Conservation (phyloP, 1,284 basidiomycete genomes). For the Pyrrhoderma noxium region DNA sequence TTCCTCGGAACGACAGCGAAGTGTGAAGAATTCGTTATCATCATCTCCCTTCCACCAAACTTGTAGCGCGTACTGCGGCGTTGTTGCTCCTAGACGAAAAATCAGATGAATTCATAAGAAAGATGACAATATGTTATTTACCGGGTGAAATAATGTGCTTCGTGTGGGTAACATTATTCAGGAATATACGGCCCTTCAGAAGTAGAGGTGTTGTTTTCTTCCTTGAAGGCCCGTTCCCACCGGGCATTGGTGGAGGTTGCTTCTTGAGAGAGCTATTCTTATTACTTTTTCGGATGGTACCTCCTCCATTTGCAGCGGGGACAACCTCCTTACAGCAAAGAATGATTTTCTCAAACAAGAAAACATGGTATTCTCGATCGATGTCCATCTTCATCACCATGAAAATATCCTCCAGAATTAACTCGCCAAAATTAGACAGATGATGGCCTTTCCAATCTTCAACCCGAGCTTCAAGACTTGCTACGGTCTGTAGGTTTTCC, state of each 20-base stretch:
- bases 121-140: slow-evolving; percentile 32
- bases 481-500: slow-evolving; percentile 83
- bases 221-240: slow-evolving; percentile 46
- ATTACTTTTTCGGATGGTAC: slow-evolving; percentile 36
- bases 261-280: slow-evolving; percentile 80
- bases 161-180: slow-evolving; percentile 90
- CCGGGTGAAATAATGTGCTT: slow-evolving; percentile 52
- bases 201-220: slow-evolving; percentile 78
- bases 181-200: slow-evolving; percentile 94
- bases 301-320: slow-evolving; percentile 28
- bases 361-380: slow-evolving; percentile 97
- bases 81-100: slow-evolving; percentile 34
- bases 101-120: slow-evolving; percentile 13
- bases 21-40: slow-evolving; percentile 88
- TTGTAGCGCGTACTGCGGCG: slow-evolving; percentile 58
- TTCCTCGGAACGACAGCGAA: slow-evolving; percentile 90
- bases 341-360: slow-evolving; percentile 98
- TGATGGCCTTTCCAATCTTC: slow-evolving; percentile 99
- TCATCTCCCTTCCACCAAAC: slow-evolving; percentile 95
- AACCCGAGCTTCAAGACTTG: slow-evolving; percentile 83
- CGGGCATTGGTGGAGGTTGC: slow-evolving; percentile 41
- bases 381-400: slow-evolving; percentile 95
- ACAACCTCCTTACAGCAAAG: slow-evolving; percentile 91
- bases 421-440: slow-evolving; percentile 85
- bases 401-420: slow-evolving; percentile 92